Conservation (phyloP, 306 rosid species). For the Lagenaria siceraria region DNA sequence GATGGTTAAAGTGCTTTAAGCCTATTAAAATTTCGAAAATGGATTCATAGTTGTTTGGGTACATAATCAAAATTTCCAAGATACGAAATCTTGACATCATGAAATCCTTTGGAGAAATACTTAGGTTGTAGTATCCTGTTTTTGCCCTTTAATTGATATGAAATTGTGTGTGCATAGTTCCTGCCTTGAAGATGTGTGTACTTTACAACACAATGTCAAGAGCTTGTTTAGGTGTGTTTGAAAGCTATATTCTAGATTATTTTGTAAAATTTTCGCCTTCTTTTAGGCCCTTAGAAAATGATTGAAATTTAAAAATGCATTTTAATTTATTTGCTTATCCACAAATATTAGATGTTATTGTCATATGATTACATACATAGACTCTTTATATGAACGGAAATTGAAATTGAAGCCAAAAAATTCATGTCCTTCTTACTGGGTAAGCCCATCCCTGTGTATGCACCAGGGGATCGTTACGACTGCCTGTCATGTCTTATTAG, state of each 20-base stretch:
- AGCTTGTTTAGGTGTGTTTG: neutral
- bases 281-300: neutral
- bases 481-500: neutral
- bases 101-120: neutral
- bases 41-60: neutral
- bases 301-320: neutral
- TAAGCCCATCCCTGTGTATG: neutral
- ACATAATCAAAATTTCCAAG: neutral
- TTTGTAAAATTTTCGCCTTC: neutral
- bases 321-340: neutral
- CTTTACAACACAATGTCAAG: neutral
- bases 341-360: neutral
- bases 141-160: neutral
- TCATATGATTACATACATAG: neutral
- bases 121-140: neutral
- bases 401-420: neutral
- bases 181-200: neutral
- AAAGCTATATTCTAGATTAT: neutral
- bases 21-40: neutral
- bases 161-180: neutral
- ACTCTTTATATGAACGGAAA: neutral
- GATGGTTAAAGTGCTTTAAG: neutral
- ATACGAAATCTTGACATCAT: neutral
- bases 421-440: neutral
- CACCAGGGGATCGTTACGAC: neutral